Evolutionary conservation across 2,329 filamentous ascomycete species (phyloP), one percentile per base, ranked within the genome.

Genomic region (Cladosporium sp.): DNA sequence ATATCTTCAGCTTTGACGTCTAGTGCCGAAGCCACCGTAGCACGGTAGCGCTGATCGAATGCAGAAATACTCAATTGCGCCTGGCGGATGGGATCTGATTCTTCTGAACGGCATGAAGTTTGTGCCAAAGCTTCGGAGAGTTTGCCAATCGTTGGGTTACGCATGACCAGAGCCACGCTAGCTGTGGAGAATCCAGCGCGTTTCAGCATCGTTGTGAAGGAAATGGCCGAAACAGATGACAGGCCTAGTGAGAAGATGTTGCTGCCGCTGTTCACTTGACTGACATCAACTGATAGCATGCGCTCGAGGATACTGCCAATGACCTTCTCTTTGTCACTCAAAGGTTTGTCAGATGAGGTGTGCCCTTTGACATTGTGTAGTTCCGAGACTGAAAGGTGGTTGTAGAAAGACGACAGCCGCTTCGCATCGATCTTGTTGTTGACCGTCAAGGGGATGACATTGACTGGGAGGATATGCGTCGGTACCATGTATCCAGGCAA

Each of bases 401-500:
- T 70, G 62, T 92, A 95, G 1, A 95, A 69, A 0, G 71, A 68
- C 53, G 80, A 84, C 2, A 96, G 70, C 34, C 77, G 74, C 62
- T 86, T 92, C 6, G 78, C 76, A 61, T 96, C 90, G 0, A 86
- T 85, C 66, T 96, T 96, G 69, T 95, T 95, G 67, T 95, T 96
- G 6, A 87, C 74, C 1, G 89, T 95, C 0, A 96, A 74, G 0
- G 91, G 91, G 50, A 96, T 83, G 7, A 73, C 77, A 0, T 83
- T 78, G 7, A 95, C 71, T 3, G 79, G 80, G 19, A 95, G 73
- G 54, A 95, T 83, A 63, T 93, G 88, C 0, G 89, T 91, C 0
- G 91, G 92, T 2, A 96, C 81, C 91, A 96, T 96, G 66, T 96
- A 96, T 0, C 78, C 80, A 0, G 91, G 87, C 3, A 96, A 77